phyloP scores from a whole-genome alignment of 306 rosid species.

The Castanea crenata region DNA sequence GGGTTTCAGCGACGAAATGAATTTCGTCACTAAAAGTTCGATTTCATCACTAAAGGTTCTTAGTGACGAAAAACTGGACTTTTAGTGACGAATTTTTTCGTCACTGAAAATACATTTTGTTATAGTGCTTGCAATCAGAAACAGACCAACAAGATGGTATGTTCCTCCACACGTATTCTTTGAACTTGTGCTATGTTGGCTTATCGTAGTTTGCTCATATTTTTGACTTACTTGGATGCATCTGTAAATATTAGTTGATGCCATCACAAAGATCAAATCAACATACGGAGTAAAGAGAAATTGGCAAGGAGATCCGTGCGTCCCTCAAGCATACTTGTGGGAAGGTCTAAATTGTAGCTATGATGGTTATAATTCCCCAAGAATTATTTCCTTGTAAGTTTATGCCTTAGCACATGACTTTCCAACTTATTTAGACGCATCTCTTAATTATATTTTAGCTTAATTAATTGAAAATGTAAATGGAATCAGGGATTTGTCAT shows the following conservation, averaged over 20 bases:
- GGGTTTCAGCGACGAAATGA: too few relatives aligned
- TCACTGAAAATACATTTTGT: too few relatives aligned
- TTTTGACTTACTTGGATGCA: background rate
- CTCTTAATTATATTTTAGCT: background rate
- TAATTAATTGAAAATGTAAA: background rate
- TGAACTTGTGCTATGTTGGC: too few relatives aligned
- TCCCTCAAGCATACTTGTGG: constrained; percentile 57
- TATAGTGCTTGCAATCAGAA: constrained; percentile 24
- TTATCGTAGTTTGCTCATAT: background rate
- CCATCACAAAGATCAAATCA: constrained; percentile 47
- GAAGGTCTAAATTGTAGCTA: constrained; percentile 44
- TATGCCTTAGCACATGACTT: background rate
- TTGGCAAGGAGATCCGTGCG: constrained; percentile 70
- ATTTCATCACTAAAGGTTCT: too few relatives aligned
- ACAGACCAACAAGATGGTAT: constrained; percentile 38
- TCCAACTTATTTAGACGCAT: background rate
- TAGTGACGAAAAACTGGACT: too few relatives aligned
- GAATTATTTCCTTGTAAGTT: constrained; percentile 59
- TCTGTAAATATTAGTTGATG: constrained; percentile 29
- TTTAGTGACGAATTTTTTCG: too few relatives aligned
- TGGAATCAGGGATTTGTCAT: constrained; percentile 18
- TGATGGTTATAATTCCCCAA: constrained; percentile 21
- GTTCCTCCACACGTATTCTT: background rate
- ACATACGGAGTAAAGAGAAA: constrained; percentile 35
- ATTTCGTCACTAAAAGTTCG: too few relatives aligned